Conservation (phyloP, 129 eudicot genomes). For the Pseudognaphalium luteoalbum region DNA sequence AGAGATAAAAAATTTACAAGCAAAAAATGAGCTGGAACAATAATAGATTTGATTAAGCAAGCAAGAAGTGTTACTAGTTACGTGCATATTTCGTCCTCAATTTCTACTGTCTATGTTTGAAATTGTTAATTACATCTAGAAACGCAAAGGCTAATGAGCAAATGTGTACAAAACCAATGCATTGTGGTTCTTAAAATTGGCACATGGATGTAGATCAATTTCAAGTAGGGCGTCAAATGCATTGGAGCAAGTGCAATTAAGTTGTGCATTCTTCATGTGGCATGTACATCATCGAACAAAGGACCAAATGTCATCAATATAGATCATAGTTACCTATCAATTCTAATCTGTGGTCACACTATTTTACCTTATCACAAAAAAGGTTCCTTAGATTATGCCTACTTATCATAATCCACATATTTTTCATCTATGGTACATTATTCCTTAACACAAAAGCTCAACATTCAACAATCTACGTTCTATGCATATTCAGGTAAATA, state of each 20-base stretch:
- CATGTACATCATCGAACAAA: slow-evolving; percentile 17
- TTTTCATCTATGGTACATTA: neutral
- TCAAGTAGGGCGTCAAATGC: neutral
- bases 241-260: neutral
- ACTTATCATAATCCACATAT: neutral
- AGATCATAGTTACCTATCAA: neutral
- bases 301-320: slow-evolving; percentile 12
- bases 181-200: neutral
- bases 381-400: neutral
- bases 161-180: neutral
- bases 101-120: neutral
- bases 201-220: neutral
- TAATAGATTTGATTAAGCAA: neutral
- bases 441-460: neutral
- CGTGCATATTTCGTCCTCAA: neutral
- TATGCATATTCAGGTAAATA: neutral
- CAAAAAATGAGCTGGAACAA: neutral
- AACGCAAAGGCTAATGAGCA: neutral
- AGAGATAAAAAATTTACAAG: neutral
- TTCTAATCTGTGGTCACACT: neutral
- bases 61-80: neutral
- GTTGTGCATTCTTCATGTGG: neutral
- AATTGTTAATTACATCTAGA: neutral
- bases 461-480: neutral
- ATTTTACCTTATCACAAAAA: neutral